A percentile compares a stretch with the other conserved stretches of the same genome.
phyloP scores from a whole-genome alignment of 306 rosid species.

The Erythrophleum fordii region DNA sequence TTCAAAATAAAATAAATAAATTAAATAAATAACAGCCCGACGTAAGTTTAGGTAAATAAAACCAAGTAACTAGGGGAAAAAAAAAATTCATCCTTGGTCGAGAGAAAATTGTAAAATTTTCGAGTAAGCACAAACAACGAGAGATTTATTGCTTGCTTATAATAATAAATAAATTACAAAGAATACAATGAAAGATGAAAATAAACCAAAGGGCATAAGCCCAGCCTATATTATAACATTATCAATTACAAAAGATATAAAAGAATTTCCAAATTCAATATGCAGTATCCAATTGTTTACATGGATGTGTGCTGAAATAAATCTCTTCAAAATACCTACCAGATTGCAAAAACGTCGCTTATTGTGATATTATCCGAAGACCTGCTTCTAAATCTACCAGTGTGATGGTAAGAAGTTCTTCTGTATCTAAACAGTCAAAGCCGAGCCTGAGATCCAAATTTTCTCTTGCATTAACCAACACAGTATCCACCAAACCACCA shows the following conservation, averaged over 20 bases:
- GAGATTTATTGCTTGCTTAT: slow-evolving; percentile 6
- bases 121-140: neutral
- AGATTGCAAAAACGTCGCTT: slow-evolving; percentile 39
- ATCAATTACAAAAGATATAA: slow-evolving; percentile 29
- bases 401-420: slow-evolving; percentile 80
- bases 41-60: too few species aligned
- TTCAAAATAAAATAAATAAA: too few species aligned
- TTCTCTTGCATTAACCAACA: slow-evolving; percentile 90
- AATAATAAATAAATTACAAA: neutral
- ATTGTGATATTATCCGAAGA: slow-evolving; percentile 58
- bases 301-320: slow-evolving; percentile 31
- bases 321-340: slow-evolving; percentile 39
- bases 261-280: slow-evolving; percentile 7
- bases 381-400: slow-evolving; percentile 84
- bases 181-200: slow-evolving; percentile 5
- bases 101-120: neutral
- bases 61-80: neutral
- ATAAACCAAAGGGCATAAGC: neutral
- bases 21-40: too few species aligned
- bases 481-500: slow-evolving; percentile 82
- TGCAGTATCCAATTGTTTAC: slow-evolving; percentile 30
- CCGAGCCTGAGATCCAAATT: slow-evolving; percentile 84
- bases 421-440: slow-evolving; percentile 86
- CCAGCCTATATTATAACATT: slow-evolving; percentile 35
- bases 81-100: neutral